A percentile compares a stretch with the other conserved stretches of the same genome.
These are phyloP conservation scores for Trichoderma sp. DNA, from an alignment of 2,329 filamentous ascomycete species.

Conservation along the genomic window DNA sequence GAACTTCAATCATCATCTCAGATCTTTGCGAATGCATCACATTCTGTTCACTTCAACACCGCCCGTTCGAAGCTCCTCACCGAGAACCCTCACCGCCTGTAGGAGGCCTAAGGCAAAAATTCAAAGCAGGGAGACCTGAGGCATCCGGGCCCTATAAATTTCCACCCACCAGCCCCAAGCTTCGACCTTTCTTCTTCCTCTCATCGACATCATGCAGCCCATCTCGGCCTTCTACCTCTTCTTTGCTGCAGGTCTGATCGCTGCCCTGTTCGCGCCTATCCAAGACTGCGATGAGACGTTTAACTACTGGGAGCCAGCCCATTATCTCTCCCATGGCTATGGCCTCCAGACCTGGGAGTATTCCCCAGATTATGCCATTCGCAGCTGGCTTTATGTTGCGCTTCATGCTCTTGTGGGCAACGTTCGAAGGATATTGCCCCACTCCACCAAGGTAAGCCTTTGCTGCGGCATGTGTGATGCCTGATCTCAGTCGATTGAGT, in stretches of 20 bases:
- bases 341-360: conserved; percentile 99
- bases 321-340: conserved; percentile 91
- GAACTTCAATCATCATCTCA: not conserved
- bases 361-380: conserved; percentile 89
- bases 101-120: not conserved
- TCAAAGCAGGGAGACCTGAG: no score
- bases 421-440: conserved; percentile 65
- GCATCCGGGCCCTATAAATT: not conserved
- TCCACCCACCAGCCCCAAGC: not conserved
- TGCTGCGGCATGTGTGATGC: not conserved
- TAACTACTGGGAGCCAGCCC: conserved; percentile 98
- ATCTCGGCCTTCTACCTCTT: conserved; percentile 82
- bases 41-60: not conserved
- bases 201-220: conserved; percentile 55
- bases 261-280: conserved; percentile 84
- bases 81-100: not conserved
- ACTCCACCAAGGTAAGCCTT: conserved; percentile 58
- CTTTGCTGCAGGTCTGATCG: conserved; percentile 70
- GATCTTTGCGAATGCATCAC: not conserved
- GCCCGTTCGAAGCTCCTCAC: not conserved
- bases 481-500: not conserved
- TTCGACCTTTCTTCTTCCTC: not conserved
- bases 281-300: conserved; percentile 99
- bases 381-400: conserved; percentile 89
- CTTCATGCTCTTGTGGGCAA: conserved; percentile 77